Conservation (phyloP, 2,329 filamentous ascomycete genomes). For the Sclerotinia minor region DNA sequence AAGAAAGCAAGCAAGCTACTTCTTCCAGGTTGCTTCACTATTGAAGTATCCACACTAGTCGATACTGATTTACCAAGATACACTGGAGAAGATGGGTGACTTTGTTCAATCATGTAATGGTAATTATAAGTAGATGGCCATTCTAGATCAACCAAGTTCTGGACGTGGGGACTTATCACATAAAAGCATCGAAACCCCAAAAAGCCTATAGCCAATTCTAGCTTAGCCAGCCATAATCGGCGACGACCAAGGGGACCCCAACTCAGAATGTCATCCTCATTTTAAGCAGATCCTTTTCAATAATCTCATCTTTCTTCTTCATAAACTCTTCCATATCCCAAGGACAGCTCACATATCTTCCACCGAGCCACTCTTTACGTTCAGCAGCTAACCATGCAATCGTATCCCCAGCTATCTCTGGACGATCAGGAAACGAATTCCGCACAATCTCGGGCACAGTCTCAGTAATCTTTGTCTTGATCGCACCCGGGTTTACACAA, state of each 20-base stretch:
- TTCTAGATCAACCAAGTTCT: not conserved
- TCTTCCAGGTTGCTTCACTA: too few relatives aligned
- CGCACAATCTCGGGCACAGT: constrained; percentile 16
- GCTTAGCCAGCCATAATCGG: not conserved
- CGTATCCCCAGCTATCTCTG: constrained; percentile 43
- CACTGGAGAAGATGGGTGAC: too few relatives aligned
- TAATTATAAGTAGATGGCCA: not conserved
- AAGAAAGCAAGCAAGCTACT: too few relatives aligned
- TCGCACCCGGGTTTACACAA: constrained; percentile 45
- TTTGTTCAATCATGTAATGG: too few relatives aligned
- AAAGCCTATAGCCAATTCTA: not conserved
- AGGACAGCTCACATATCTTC: constrained; percentile 46
- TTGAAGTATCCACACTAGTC: too few relatives aligned
- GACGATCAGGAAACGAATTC: constrained; percentile 2
- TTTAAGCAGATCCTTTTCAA: constrained; percentile 42
- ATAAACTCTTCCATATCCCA: constrained; percentile 52
- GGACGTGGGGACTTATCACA: not conserved
- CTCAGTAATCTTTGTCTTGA: constrained; percentile 43
- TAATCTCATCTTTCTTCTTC: constrained; percentile 46
- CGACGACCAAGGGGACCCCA: not conserved
- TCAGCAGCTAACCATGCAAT: constrained; percentile 47
- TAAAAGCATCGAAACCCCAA: not conserved
- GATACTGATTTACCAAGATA: too few relatives aligned
- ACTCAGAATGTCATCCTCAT: constrained; percentile 38
- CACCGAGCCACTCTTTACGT: constrained; percentile 49